These are phyloP conservation scores for Fusarium stilboides DNA, from an alignment of 2,329 filamentous ascomycete genomes.

Conservation along the genomic window DNA sequence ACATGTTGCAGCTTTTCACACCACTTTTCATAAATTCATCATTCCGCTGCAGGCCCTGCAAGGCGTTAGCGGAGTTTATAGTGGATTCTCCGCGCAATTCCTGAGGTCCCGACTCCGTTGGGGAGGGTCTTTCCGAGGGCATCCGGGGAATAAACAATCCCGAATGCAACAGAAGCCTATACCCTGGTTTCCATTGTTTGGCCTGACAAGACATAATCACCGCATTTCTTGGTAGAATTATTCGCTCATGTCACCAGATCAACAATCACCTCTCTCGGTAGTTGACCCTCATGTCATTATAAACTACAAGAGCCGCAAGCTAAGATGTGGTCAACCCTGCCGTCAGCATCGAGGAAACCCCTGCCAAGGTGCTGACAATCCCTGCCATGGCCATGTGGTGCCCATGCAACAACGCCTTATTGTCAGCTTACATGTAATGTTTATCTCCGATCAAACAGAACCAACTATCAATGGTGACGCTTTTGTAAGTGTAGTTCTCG, in stretches of 20 bases:
- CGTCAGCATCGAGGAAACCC: conserved; percentile 2
- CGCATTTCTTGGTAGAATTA: not conserved
- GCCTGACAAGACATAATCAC: too few relatives aligned
- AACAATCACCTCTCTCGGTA: not conserved
- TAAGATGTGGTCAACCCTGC: conserved; percentile 1
- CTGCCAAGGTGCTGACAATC: conserved; percentile 33
- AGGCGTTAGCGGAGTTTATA: conserved; percentile 35
- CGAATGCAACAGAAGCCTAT: conserved; percentile 17
- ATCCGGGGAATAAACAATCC: conserved; percentile 28
- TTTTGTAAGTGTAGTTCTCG: conserved; percentile 11
- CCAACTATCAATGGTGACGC: not conserved
- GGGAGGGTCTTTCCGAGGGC: not conserved
- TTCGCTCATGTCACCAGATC: not conserved
- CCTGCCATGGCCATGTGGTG: conserved; percentile 41
- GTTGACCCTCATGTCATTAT: not conserved
- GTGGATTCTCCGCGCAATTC: conserved; percentile 15
- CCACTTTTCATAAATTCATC: conserved; percentile 2
- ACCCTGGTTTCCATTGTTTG: not conserved
- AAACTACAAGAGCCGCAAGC: conserved; percentile 5
- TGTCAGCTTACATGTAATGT: conserved; percentile 21
- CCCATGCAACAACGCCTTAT: conserved; percentile 33
- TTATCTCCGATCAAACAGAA: not conserved
- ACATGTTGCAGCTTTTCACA: too few relatives aligned
- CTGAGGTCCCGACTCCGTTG: conserved; percentile 19
- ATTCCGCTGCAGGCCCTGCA: conserved; percentile 3